phyloP scores from a whole-genome alignment of 1,139 yeast species.

The Scheffersomyces illinoinensis region DNA sequence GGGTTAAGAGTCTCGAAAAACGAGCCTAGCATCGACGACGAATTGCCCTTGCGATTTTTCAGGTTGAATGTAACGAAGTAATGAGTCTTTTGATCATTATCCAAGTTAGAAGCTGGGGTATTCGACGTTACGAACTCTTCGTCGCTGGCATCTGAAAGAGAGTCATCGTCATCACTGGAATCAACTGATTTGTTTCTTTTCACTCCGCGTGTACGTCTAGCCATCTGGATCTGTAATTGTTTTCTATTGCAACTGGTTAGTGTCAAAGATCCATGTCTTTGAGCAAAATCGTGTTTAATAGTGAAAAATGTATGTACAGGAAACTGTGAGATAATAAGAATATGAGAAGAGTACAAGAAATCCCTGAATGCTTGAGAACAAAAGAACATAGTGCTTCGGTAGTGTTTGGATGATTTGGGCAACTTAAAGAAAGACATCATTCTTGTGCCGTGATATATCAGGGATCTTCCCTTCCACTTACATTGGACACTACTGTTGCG shows the following conservation, averaged over 20 bases:
- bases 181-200: background rate
- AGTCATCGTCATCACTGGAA: background rate
- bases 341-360: background rate
- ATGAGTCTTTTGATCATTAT: conserved; percentile 14
- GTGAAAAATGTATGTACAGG: background rate
- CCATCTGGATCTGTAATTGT: background rate
- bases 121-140: background rate
- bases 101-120: background rate
- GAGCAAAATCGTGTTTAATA: background rate
- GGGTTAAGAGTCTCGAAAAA: background rate
- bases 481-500: background rate
- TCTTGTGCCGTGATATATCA: background rate
- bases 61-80: conserved; percentile 10
- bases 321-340: background rate
- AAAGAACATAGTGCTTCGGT: background rate
- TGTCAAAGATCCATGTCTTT: background rate
- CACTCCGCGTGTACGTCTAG: background rate
- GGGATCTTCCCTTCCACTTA: background rate
- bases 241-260: background rate
- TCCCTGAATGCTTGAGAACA: background rate
- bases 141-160: background rate
- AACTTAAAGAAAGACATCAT: background rate
- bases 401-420: background rate
- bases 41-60: background rate
- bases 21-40: background rate